A percentile compares a stretch with the other conserved stretches of the same genome.
Conservation (phyloP, 2,329 filamentous ascomycete species). For the Knoxdaviesia proteae region DNA sequence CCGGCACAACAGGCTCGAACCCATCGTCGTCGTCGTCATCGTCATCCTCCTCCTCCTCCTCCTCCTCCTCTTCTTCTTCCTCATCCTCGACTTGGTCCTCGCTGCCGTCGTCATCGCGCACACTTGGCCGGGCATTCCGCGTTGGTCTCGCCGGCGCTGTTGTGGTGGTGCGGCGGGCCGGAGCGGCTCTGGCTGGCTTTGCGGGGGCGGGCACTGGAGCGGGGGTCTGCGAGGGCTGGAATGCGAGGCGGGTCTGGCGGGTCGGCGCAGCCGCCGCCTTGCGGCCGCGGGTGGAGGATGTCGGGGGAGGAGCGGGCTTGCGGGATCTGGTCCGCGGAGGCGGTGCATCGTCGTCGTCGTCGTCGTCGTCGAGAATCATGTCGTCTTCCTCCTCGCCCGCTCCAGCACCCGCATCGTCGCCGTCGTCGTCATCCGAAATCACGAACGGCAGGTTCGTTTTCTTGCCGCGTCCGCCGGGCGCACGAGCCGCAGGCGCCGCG, state of each 20-base stretch:
- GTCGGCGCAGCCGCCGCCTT: too few relatives aligned
- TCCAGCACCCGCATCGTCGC: constrained; percentile 1
- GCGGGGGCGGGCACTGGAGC: too few relatives aligned
- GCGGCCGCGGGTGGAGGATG: too few relatives aligned
- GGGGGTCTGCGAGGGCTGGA: too few relatives aligned
- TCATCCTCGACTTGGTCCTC: constrained; percentile 18
- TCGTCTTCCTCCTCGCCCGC: constrained; percentile 28
- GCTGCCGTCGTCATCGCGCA: too few relatives aligned
- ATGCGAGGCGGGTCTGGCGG: too few relatives aligned
- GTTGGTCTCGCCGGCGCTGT: too few relatives aligned
- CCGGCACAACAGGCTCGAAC: constrained; percentile 37
- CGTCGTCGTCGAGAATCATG: constrained; percentile 14
- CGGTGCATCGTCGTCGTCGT: constrained; percentile 29
- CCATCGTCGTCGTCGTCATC: constrained; percentile 40
- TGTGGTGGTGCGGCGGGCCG: too few relatives aligned
- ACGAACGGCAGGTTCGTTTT: constrained; percentile 8
- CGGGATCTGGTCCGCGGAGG: constrained; percentile 10
- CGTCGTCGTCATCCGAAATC: neutral
- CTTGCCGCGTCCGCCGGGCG: too few relatives aligned
- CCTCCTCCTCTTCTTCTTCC: constrained; percentile 21
- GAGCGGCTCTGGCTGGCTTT: too few relatives aligned
- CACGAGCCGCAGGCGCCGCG: neutral
- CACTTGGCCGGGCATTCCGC: too few relatives aligned
- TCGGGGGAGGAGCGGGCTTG: too few relatives aligned
- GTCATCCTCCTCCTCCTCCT: constrained; percentile 28